Percentiles rank a stretch among this genome's conserved stretches.
phyloP scores from a whole-genome alignment of 441 rosid genomes.

The Brassica hybrid region DNA sequence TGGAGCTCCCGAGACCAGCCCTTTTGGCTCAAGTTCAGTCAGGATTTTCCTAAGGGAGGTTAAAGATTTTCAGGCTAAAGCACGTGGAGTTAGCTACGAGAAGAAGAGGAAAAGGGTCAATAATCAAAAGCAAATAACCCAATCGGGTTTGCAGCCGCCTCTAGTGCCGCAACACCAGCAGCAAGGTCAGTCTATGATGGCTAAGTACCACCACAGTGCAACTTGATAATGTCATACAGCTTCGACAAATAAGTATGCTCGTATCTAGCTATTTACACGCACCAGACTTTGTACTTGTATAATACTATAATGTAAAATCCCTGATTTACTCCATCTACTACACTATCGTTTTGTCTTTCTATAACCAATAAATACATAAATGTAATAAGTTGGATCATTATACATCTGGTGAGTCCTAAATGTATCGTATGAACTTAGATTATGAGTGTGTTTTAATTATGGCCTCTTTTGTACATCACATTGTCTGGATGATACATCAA shows the following conservation, averaged over 20 bases:
- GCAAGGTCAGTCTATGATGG: slow-evolving; percentile 41
- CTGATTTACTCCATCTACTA: no score
- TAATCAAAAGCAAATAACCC: slow-evolving; percentile 28
- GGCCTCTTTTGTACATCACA: no score
- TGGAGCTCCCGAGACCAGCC: slow-evolving; percentile 46
- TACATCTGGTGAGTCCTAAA: no score
- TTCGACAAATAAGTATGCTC: background rate
- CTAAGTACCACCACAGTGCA: slow-evolving; percentile 34
- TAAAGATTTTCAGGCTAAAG: slow-evolving; percentile 46
- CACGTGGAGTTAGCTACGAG: slow-evolving; percentile 47
- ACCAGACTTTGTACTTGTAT: slow-evolving; percentile 3
- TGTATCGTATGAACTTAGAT: no score
- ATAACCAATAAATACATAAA: no score
- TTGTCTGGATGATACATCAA: background rate
- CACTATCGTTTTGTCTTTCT: background rate
- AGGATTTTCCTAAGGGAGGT: slow-evolving; percentile 46
- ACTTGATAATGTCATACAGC: slow-evolving; percentile 12
- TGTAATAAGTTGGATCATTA: background rate
- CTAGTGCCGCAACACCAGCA: slow-evolving; percentile 25
- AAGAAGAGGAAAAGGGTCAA: slow-evolving; percentile 46
- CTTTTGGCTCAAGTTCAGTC: slow-evolving; percentile 45
- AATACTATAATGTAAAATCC: no score
- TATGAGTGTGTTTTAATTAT: no score
- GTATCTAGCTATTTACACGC: slow-evolving; percentile 1
- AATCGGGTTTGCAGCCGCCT: slow-evolving; percentile 27